Evolutionary conservation across 805 yeast species (phyloP).

Genomic region (Candida montana): DNA sequence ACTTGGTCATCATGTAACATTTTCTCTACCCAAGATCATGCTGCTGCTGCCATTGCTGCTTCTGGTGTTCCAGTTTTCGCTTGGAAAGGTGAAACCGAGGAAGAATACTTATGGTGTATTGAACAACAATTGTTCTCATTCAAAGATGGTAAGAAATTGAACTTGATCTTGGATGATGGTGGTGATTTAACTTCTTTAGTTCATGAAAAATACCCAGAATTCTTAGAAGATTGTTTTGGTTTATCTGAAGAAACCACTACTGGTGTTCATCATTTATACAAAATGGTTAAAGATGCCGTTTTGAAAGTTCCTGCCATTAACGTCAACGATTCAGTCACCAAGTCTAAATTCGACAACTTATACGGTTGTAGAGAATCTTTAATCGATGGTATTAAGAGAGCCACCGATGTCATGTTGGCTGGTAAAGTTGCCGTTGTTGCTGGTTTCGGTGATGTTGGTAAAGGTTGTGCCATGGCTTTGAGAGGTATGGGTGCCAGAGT

Average conservation of each 20-base stretch:
- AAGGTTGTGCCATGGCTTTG: conserved; percentile 99
- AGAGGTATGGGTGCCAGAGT: conserved; percentile 99
- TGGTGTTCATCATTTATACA: conserved; percentile 99
- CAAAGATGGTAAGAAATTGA: conserved; percentile 92
- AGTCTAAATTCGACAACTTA: conserved; percentile 98
- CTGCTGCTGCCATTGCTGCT: conserved; percentile 99
- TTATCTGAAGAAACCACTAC: conserved; percentile 99
- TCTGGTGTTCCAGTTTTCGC: conserved; percentile 99
- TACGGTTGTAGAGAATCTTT: conserved; percentile 99
- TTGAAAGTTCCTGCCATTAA: conserved; percentile 99
- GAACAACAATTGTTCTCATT: conserved; percentile 98
- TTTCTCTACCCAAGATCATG: conserved; percentile 99
- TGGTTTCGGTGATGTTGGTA: conserved; percentile 99
- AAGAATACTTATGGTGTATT: conserved; percentile 98
- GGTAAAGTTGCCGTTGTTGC: conserved; percentile 99
- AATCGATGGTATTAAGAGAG: conserved; percentile 98
- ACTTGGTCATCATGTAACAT: conserved; percentile 99
- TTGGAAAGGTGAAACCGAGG: conserved; percentile 99
- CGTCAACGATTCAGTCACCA: conserved; percentile 98
- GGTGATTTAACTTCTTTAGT: conserved; percentile 97
- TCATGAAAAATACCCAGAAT: conserved; percentile 97
- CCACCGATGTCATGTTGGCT: conserved; percentile 99
- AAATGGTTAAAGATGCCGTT: conserved; percentile 80
- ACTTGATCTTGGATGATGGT: conserved; percentile 98
- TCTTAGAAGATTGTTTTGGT: conserved; percentile 93